Evolutionary conservation across 495 filamentous ascomycete species (phyloP).

Genomic region (Penicillium canescens): DNA sequence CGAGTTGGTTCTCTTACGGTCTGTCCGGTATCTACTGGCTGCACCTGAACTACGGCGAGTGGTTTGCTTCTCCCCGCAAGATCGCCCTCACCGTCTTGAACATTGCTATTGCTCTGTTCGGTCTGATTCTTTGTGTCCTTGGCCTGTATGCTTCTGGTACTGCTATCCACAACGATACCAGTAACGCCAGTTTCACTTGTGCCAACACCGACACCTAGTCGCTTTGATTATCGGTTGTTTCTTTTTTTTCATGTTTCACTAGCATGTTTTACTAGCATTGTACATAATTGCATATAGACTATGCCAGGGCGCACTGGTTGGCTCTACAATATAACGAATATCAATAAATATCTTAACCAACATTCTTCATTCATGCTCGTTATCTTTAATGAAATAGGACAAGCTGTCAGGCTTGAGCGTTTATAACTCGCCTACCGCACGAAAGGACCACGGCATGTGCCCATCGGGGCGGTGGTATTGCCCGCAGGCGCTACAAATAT

Average conservation of each 20-base stretch:
- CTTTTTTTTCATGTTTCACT: not conserved
- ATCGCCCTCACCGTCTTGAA: slow-evolving; percentile 32
- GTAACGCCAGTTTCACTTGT: slow-evolving; percentile 34
- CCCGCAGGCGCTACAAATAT: no score
- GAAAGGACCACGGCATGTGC: no score
- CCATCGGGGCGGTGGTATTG: no score
- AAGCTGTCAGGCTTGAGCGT: no score
- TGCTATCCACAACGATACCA: slow-evolving; percentile 39
- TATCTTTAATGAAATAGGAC: no score
- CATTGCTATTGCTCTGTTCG: slow-evolving; percentile 25
- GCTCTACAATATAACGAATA: slow-evolving; percentile 10
- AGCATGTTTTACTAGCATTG: not conserved
- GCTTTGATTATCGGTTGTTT: not conserved
- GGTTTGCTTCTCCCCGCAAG: slow-evolving; percentile 33
- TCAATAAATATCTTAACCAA: slow-evolving; percentile 4
- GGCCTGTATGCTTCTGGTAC: slow-evolving; percentile 43
- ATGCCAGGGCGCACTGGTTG: slow-evolving; percentile 8
- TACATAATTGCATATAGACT: slow-evolving; percentile 10
- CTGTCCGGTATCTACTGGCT: slow-evolving; percentile 46
- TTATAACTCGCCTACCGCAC: no score
- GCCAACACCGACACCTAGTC: slow-evolving; percentile 26
- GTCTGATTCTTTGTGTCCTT: slow-evolving; percentile 31
- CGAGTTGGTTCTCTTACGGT: slow-evolving; percentile 45
- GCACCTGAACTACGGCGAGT: slow-evolving; percentile 36
- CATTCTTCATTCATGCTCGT: no score